Conservation (phyloP, 495 filamentous ascomycete genomes). For the Penicillium canescens region DNA sequence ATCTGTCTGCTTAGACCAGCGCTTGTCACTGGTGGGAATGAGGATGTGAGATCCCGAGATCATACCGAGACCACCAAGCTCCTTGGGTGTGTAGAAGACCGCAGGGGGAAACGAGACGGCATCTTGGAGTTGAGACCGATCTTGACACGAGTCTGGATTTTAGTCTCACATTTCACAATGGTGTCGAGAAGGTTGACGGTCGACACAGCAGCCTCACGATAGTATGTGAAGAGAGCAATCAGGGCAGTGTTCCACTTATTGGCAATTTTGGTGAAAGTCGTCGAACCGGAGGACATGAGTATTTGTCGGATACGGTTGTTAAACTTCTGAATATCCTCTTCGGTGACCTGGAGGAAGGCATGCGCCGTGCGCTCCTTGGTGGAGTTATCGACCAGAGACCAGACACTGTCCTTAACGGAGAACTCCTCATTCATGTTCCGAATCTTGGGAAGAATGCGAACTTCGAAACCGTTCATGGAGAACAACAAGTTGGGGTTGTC, state of each 20-base stretch:
- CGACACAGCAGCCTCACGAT: constrained; percentile 96
- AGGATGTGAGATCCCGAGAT: constrained; percentile 98
- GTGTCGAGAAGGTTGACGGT: constrained; percentile 95
- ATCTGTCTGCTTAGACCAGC: constrained; percentile 98
- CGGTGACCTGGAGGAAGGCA: constrained; percentile 96
- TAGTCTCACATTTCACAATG: constrained; percentile 99
- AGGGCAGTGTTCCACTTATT: constrained; percentile 99
- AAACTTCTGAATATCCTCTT: constrained; percentile 98
- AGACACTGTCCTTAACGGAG: constrained; percentile 94
- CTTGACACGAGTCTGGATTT: constrained; percentile 99
- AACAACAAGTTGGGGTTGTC: constrained; percentile 98
- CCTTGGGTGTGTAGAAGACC: constrained; percentile 99
- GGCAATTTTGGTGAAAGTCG: constrained; percentile 99
- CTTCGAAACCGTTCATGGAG: constrained; percentile 98
- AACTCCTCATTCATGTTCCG: constrained; percentile 96
- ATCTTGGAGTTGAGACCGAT: constrained; percentile 99
- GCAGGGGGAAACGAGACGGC: constrained; percentile 98
- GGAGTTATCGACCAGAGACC: constrained; percentile 94
- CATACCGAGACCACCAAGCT: constrained; percentile 97
- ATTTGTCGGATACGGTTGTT: constrained; percentile 99
- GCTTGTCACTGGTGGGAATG: constrained; percentile 96
- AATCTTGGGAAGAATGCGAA: constrained; percentile 93
- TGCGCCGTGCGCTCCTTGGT: constrained; percentile 97
- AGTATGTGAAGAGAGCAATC: constrained; percentile 99
- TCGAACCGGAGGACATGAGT: constrained; percentile 97